Percentiles rank a stretch among this genome's conserved stretches.
Conservation (phyloP, 495 filamentous ascomycete genomes). For the Penicillium herquei region DNA sequence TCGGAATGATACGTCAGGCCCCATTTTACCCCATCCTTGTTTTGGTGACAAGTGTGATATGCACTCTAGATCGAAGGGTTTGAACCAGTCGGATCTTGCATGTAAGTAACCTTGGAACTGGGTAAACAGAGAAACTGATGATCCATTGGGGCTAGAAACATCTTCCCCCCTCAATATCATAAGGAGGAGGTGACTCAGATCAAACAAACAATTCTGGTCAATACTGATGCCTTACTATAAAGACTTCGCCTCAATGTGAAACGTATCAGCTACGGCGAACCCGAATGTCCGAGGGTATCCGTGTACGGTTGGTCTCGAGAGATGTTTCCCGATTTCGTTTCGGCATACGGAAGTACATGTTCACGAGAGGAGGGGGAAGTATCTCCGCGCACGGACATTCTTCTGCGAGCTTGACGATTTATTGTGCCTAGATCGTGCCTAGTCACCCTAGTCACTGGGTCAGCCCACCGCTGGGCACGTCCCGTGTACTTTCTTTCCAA, state of each 20-base stretch:
- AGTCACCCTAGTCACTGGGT: slow-evolving; percentile 15
- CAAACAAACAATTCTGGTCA: slow-evolving; percentile 4
- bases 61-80: slow-evolving; percentile 16
- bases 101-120: too few relatives aligned
- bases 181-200: slow-evolving; percentile 5
- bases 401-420: slow-evolving; percentile 20
- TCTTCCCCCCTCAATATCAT: too few relatives aligned
- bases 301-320: slow-evolving; percentile 16
- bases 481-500: slow-evolving; percentile 7
- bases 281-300: slow-evolving; percentile 13
- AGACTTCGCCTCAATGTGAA: slow-evolving; percentile 5
- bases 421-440: slow-evolving; percentile 24
- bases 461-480: slow-evolving; percentile 8
- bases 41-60: slow-evolving; percentile 20
- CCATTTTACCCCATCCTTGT: slow-evolving; percentile 5
- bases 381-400: slow-evolving; percentile 19
- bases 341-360: slow-evolving; percentile 5
- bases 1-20: slow-evolving; percentile 21
- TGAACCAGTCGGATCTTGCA: slow-evolving; percentile 22
- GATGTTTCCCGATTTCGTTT: slow-evolving; percentile 16
- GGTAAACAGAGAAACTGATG: background rate
- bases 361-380: slow-evolving; percentile 6
- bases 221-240: slow-evolving; percentile 2
- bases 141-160: slow-evolving; percentile 9
- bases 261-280: slow-evolving; percentile 8